Base-by-base conservation (phyloP, 495 filamentous ascomycete species). In the Penicillium odoratum region DNA sequence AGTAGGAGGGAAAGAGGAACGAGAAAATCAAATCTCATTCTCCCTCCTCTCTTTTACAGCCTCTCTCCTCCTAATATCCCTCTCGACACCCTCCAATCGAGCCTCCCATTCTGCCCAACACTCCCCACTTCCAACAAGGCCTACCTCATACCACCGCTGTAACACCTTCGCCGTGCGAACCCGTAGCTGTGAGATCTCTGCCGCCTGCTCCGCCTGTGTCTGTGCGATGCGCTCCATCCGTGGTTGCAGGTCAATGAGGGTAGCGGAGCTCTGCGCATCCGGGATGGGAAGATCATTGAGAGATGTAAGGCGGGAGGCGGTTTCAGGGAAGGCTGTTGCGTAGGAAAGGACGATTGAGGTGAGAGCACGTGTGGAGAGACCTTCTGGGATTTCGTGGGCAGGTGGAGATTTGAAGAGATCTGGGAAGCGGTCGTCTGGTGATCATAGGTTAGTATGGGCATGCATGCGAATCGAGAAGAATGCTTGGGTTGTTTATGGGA, bases 201-300 rank as follows among this genome's bases (percentile, higher is more conserved):
- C 83, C n/a, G 81, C 83, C 71, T 96, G 93, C 21, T 83, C 78
- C 5, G 82, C 70, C 72, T 97, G 92, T 28, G 76, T 74, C 25
- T 78, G 73, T 60, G 88, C 81, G 5, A 89, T 61, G n/a, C 77
- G 81, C 51, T 86, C 83, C 63, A 97, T 80, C 11, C 88, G 81
- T 11, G 92, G 91, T 25, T 85, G 75, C 2, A 96, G 76, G 18
- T 83, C 75, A 26, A 90, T 85, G 0, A 98, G 74, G 10, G 79
- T 73, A 3, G 86, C 78, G n/a, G 89, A 89, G 40, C 78, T 74
- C 38, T 83, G 74, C 0, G 89, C 78, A 42, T 88, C 82, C 3
- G 93, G 91, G 8, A 97, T 74, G 5, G 89, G 85, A 1, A 88
- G 83, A 74, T 96, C 92, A 31, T 82, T 80, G 16, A 93, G 84